phyloP scores from a whole-genome alignment of 495 filamentous ascomycete genomes.

The Baudoinia panamericana region DNA sequence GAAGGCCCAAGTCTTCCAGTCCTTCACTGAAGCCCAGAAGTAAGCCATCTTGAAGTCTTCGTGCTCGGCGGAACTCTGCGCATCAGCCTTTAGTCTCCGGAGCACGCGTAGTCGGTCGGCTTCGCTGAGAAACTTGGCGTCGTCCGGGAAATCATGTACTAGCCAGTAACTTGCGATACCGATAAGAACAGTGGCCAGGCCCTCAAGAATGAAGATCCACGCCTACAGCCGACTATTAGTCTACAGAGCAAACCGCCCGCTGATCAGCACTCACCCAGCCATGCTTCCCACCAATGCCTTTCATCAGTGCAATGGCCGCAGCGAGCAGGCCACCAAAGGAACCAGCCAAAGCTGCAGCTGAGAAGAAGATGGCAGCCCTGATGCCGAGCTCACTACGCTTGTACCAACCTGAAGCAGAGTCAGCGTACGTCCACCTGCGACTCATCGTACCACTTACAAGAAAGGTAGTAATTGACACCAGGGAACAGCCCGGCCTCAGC shows the following conservation, averaged over 20 bases:
- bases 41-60: slow-evolving; percentile 68
- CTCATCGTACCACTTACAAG: too few species aligned
- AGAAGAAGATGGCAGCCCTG: slow-evolving; percentile 78
- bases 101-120: slow-evolving; percentile 62
- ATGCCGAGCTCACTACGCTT: slow-evolving; percentile 68
- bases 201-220: slow-evolving; percentile 71
- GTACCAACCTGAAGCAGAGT: too few species aligned
- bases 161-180: slow-evolving; percentile 68
- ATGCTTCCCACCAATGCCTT: slow-evolving; percentile 47
- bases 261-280: slow-evolving; percentile 41
- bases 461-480: slow-evolving; percentile 78
- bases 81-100: slow-evolving; percentile 56
- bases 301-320: slow-evolving; percentile 62
- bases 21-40: slow-evolving; percentile 48
- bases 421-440: too few species aligned
- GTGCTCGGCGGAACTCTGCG: slow-evolving; percentile 65
- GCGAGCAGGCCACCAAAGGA: slow-evolving; percentile 79
- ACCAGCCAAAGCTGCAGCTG: slow-evolving; percentile 68
- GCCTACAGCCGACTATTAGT: slow-evolving; percentile 23
- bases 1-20: slow-evolving; percentile 24
- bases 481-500: slow-evolving; percentile 69
- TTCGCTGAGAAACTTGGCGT: slow-evolving; percentile 50
- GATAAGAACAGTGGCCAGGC: slow-evolving; percentile 59
- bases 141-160: slow-evolving; percentile 79
- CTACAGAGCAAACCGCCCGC: background rate